Conservation (phyloP, 2,329 filamentous ascomycete genomes). For the Microcera coccophila region DNA sequence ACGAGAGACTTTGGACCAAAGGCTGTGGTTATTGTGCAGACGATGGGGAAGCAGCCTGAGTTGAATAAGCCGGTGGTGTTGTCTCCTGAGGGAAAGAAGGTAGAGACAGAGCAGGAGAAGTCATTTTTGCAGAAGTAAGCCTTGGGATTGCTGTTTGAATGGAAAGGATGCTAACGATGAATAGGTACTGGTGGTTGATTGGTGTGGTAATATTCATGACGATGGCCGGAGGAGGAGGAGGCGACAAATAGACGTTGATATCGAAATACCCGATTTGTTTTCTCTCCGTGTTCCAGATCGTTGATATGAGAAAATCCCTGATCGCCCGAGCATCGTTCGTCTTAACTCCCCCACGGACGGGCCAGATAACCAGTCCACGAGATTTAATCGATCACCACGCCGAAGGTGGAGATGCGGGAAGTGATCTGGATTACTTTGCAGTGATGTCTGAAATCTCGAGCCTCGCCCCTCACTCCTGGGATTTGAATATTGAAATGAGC, state of each 20-base stretch:
- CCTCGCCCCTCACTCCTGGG: too few species aligned
- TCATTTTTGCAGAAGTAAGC: constrained; percentile 63
- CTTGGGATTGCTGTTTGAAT: background rate
- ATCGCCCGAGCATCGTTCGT: too few species aligned
- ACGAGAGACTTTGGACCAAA: constrained; percentile 63
- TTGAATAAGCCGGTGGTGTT: constrained; percentile 63
- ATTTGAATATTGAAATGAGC: too few species aligned
- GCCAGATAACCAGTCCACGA: too few species aligned
- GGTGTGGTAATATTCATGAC: constrained; percentile 51
- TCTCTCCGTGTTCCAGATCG: too few species aligned
- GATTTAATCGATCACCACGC: too few species aligned
- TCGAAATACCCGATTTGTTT: background rate
- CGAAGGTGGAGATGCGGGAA: too few species aligned
- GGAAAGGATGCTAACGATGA: constrained; percentile 31
- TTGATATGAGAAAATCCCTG: too few species aligned
- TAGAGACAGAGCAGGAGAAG: constrained; percentile 56
- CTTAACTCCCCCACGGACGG: too few species aligned
- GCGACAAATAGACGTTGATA: constrained; percentile 44
- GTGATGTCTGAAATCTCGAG: too few species aligned
- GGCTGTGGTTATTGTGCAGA: constrained; percentile 47
- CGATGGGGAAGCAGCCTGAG: constrained; percentile 51
- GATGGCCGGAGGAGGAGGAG: constrained; percentile 47
- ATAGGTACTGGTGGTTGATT: constrained; percentile 65
- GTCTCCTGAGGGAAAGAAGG: constrained; percentile 56
- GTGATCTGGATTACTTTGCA: too few species aligned